Percentiles rank a stretch among this genome's conserved stretches.
phyloP scores from a whole-genome alignment of 2,329 filamentous ascomycete genomes.

The Knufia fluminis region DNA sequence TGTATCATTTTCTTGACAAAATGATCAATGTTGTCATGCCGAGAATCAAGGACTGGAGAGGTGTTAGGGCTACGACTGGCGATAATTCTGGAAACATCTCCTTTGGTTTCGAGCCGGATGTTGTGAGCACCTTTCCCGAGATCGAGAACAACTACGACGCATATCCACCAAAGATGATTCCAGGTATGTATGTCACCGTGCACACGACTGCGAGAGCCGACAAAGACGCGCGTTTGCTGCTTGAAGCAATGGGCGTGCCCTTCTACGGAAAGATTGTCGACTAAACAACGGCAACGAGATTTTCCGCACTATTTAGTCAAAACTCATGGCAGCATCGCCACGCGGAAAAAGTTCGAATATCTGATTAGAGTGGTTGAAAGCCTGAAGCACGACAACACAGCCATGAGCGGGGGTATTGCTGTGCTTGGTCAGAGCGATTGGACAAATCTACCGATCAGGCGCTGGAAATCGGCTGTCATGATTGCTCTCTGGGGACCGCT shows the following conservation, averaged over 20 bases:
- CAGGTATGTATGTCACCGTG: slow-evolving; percentile 72
- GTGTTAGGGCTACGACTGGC: slow-evolving; percentile 65
- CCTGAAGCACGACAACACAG: too few relatives aligned
- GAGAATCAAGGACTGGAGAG: slow-evolving; percentile 91
- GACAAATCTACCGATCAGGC: too few relatives aligned
- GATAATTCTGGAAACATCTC: slow-evolving; percentile 81
- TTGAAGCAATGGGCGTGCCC: slow-evolving; percentile 63
- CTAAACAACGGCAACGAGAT: slow-evolving; percentile 25
- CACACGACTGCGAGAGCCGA: slow-evolving; percentile 80
- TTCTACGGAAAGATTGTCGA: slow-evolving; percentile 67
- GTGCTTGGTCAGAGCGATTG: too few relatives aligned
- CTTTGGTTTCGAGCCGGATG: slow-evolving; percentile 67
- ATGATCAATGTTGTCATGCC: slow-evolving; percentile 83
- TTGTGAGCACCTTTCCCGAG: slow-evolving; percentile 81
- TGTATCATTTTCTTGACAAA: slow-evolving; percentile 86
- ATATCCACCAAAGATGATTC: slow-evolving; percentile 65
- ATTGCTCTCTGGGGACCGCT: too few relatives aligned
- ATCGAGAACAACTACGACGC: slow-evolving; percentile 87
- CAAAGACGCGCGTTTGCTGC: slow-evolving; percentile 69
- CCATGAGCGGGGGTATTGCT: too few relatives aligned
- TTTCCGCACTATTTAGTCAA: too few relatives aligned
- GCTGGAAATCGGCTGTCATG: too few relatives aligned
- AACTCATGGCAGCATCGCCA: too few relatives aligned
- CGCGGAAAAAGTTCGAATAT: too few relatives aligned
- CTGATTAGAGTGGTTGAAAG: not conserved